A percentile compares a stretch with the other conserved stretches of the same genome.
Evolutionary conservation across 148 eudicot genomes (phyloP).

Genomic region (Cornus kousa): DNA sequence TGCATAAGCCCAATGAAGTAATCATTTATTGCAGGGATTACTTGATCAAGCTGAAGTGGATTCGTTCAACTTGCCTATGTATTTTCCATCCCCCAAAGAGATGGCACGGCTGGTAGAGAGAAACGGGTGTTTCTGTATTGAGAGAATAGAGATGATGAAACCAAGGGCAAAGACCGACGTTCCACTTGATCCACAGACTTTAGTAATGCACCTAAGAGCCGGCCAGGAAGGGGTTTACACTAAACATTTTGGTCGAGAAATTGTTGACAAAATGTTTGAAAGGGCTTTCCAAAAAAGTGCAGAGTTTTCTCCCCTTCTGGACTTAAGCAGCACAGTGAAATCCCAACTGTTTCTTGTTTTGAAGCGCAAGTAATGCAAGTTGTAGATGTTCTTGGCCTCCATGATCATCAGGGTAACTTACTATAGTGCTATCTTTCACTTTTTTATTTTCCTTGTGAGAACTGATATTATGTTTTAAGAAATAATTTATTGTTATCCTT

Average conservation of each 20-base stretch:
- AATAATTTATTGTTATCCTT: too few relatives aligned
- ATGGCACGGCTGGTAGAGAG: neutral
- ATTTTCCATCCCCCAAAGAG: constrained; percentile 4
- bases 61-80: constrained; percentile 17
- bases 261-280: constrained; percentile 11
- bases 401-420: too few relatives aligned
- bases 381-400: too few relatives aligned
- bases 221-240: neutral
- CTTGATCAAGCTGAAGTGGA: constrained; percentile 9
- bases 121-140: constrained; percentile 18
- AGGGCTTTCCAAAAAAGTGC: neutral
- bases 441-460: too few relatives aligned
- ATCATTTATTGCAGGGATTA: constrained; percentile 4
- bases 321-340: neutral
- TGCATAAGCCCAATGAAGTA: neutral
- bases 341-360: constrained; percentile 9
- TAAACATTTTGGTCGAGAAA: constrained; percentile 7
- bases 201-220: constrained; percentile 1
- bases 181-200: neutral
- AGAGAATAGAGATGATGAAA: neutral
- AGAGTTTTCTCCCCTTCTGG: neutral
- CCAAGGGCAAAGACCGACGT: neutral
- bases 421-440: too few relatives aligned
- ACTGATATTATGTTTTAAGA: too few relatives aligned
- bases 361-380: constrained; percentile 8